Evolutionary conservation across 495 filamentous ascomycete genomes (phyloP), one percentile per base, ranked within the genome.

Genomic region (Aspergillus diversus): DNA sequence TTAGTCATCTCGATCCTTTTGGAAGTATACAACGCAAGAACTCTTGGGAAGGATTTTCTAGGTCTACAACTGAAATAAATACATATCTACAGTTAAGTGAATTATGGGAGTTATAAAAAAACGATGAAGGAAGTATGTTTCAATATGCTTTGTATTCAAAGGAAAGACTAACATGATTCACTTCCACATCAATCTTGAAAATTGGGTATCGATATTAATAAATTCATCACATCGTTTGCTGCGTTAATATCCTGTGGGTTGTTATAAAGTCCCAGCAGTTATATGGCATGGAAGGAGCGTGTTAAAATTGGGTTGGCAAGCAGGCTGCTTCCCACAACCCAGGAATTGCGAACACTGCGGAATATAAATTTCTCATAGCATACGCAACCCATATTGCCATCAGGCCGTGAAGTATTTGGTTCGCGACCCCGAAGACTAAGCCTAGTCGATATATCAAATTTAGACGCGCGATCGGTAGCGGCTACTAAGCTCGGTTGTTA

Each of bases 1-100:
- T 65, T 65, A 61, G 63, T 61, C 63, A 65, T 59, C 52, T 34
- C 0, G 31, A 12, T 33, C 8, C 52, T 34, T 55, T 27, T 33
- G 0, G 51, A 43, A 43, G 39, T 43, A 43, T 43, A 43, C 39
- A 15, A 11, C 8, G n/a, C 39, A 43, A 27, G 21, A 27, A 27
- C 21, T 27, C 21, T 27, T 27, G 21, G 21, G 1, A 27, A 27
- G 21, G 21, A 27, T 27, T 27, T 27, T 27, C 21, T 27, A 27
- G 21, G 21, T 27, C 21, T 27, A 27, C 21, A 27, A 27, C 21
- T 27, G 21, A 27, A 27, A 27, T 27, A 27, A 27, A 27, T 2
- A 27, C 21, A 27, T 27, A 27, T 27, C 21, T 27, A 2, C 21
- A 27, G 21, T 27, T 27, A 27, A 27, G 2, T 2, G 21, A 27